Conservation (phyloP, 2,329 filamentous ascomycete species). For the Reticulascus tulasneorum region DNA sequence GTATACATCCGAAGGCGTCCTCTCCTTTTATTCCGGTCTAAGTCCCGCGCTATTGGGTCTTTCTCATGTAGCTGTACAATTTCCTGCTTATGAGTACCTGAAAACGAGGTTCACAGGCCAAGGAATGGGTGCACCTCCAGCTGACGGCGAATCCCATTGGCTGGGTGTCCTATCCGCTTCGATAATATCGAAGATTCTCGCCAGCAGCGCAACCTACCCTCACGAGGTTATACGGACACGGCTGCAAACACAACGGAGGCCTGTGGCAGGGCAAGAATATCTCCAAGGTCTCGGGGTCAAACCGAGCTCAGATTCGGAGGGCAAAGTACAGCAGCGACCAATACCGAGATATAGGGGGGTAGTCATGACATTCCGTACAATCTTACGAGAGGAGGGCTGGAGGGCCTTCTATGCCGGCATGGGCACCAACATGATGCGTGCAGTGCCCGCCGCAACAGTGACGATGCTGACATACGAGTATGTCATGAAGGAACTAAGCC, state of each 20-base stretch:
- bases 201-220: conserved; percentile 92
- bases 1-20: conserved; percentile 84
- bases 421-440: conserved; percentile 95
- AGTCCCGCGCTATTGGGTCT: conserved; percentile 88
- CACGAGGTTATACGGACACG: conserved; percentile 94
- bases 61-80: conserved; percentile 94
- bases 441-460: conserved; percentile 90
- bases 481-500: conserved; percentile 51
- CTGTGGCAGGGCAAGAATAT: conserved; percentile 51
- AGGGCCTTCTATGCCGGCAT: conserved; percentile 94
- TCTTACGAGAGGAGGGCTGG: conserved; percentile 90
- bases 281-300: conserved; percentile 46
- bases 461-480: conserved; percentile 98
- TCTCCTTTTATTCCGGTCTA: conserved; percentile 92
- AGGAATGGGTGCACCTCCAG: conserved; percentile 71
- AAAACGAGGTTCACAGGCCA: conserved; percentile 87
- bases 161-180: conserved; percentile 82
- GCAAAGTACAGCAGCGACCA: conserved; percentile 21
- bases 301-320: conserved; percentile 40
- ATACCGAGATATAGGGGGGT: conserved; percentile 70
- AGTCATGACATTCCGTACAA: conserved; percentile 75
- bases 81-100: conserved; percentile 91
- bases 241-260: conserved; percentile 86
- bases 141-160: conserved; percentile 64
- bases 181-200: conserved; percentile 89